These are phyloP conservation scores for Cercophora sp. DNA, from an alignment of 495 filamentous ascomycete species.

Conservation along the genomic window DNA sequence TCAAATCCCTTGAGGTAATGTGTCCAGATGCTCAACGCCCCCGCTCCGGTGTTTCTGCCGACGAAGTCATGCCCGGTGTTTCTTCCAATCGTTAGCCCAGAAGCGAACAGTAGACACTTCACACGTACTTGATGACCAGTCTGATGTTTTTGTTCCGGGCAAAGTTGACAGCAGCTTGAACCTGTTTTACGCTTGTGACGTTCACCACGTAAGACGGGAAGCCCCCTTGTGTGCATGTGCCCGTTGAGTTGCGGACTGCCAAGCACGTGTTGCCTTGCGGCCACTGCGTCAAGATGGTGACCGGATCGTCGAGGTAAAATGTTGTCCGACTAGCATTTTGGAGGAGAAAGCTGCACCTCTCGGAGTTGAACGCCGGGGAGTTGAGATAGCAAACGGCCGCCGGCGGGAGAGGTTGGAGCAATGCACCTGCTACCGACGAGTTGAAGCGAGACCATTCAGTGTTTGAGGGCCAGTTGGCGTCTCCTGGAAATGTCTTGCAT, in stretches of 20 bases:
- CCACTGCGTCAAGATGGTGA: conserved; percentile 34
- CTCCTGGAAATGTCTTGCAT: conserved; percentile 53
- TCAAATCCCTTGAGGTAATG: conserved; percentile 47
- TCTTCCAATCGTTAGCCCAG: conserved; percentile 30
- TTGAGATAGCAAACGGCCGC: conserved; percentile 51
- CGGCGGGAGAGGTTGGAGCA: conserved; percentile 50
- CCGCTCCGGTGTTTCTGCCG: conserved; percentile 50
- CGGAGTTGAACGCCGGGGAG: conserved; percentile 36
- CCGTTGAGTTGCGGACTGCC: conserved; percentile 17
- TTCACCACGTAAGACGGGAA: conserved; percentile 58
- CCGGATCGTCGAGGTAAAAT: conserved; percentile 37
- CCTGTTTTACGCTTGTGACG: conserved; percentile 48
- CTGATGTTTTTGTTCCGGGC: conserved; percentile 54
- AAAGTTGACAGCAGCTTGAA: conserved; percentile 57
- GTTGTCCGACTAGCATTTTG: conserved; percentile 22
- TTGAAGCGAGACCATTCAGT: conserved; percentile 46
- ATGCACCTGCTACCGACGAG: conserved; percentile 38
- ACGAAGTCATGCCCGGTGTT: conserved; percentile 66
- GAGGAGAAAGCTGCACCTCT: conserved; percentile 35
- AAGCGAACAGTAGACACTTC: not conserved
- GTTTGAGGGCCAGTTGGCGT: conserved; percentile 42
- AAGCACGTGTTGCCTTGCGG: conserved; percentile 36
- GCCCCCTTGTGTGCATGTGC: conserved; percentile 51
- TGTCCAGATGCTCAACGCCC: conserved; percentile 58
- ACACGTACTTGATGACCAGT: conserved; percentile 52